Conservation (phyloP, 768 basidiomycete genomes). For the Fibroporia radiculosa region DNA sequence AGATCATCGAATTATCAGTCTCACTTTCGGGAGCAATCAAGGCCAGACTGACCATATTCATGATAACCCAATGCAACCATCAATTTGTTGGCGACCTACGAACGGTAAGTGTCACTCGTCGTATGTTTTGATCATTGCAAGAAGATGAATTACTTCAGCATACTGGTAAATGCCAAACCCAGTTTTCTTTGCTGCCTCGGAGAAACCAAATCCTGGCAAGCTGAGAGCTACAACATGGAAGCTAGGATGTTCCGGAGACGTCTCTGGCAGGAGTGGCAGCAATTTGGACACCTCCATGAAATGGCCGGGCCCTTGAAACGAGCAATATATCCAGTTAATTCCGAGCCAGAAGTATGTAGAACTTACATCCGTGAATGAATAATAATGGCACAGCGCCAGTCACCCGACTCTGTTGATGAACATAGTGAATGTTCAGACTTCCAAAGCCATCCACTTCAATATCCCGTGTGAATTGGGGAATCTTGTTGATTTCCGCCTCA, state of each 20-base stretch:
- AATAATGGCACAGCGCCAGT: constrained; percentile 47
- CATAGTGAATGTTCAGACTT: constrained; percentile 47
- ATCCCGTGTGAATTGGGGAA: constrained; percentile 51
- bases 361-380: constrained; percentile 54
- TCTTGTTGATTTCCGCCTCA: constrained; percentile 46
- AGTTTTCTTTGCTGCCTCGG: constrained; percentile 43
- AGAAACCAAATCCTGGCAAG: constrained; percentile 57
- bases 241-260: constrained; percentile 36
- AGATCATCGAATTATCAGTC: too few species aligned
- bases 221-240: constrained; percentile 58
- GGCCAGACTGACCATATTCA: constrained; percentile 16
- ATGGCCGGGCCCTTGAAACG: constrained; percentile 48
- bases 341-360: neutral
- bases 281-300: constrained; percentile 53
- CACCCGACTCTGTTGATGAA: constrained; percentile 27
- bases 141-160: neutral
- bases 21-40: too few species aligned
- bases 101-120: neutral
- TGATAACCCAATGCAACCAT: constrained; percentile 23
- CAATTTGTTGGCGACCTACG: constrained; percentile 18
- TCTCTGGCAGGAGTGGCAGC: constrained; percentile 40
- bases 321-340: constrained; percentile 2
- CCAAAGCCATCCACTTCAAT: constrained; percentile 42
- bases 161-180: constrained; percentile 31
- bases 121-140: neutral